A percentile compares a stretch with the other conserved stretches of the same genome.
phyloP scores from a whole-genome alignment of 768 basidiomycete species.

The Boletus rubropictus region DNA sequence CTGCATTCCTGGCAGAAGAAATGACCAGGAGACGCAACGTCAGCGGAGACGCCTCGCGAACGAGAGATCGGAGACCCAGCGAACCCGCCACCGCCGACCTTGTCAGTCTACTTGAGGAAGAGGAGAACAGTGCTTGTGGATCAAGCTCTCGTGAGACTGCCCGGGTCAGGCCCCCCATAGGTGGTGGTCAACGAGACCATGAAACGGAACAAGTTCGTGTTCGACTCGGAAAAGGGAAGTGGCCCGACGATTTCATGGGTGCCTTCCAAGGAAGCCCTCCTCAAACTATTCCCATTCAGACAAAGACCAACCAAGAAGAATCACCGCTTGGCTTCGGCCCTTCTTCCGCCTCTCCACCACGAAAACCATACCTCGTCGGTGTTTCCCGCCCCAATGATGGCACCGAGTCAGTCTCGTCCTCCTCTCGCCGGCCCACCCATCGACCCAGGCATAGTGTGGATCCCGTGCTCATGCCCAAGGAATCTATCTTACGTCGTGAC shows the following conservation, averaged over 20 bases:
- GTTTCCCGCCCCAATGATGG: slow-evolving; percentile 41
- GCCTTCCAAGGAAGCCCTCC: slow-evolving; percentile 39
- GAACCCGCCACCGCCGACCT: slow-evolving; percentile 58
- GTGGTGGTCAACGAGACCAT: slow-evolving; percentile 20
- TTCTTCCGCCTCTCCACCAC: slow-evolving; percentile 43
- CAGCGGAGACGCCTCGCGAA: slow-evolving; percentile 24
- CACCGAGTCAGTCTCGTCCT: slow-evolving; percentile 35
- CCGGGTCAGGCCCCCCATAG: slow-evolving; percentile 13
- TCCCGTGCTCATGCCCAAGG: slow-evolving; percentile 44
- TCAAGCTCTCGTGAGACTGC: slow-evolving; percentile 39
- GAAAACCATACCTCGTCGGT: slow-evolving; percentile 53
- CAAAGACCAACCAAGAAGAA: slow-evolving; percentile 19
- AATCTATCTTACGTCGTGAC: slow-evolving; percentile 45
- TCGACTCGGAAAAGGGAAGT: slow-evolving; percentile 71
- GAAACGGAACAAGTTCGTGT: slow-evolving; percentile 36
- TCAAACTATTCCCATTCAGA: slow-evolving; percentile 27
- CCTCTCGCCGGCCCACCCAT: slow-evolving; percentile 53
- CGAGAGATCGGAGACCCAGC: slow-evolving; percentile 58
- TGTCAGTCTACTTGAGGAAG: slow-evolving; percentile 66
- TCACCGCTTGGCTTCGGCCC: slow-evolving; percentile 24
- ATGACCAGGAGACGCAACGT: slow-evolving; percentile 34
- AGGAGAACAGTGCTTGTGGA: slow-evolving; percentile 46
- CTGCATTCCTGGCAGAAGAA: slow-evolving; percentile 44
- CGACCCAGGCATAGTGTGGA: slow-evolving; percentile 64
- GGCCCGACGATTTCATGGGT: slow-evolving; percentile 77